phyloP scores from a whole-genome alignment of 2,329 filamentous ascomycete genomes.

The Cladorrhinum sp. region DNA sequence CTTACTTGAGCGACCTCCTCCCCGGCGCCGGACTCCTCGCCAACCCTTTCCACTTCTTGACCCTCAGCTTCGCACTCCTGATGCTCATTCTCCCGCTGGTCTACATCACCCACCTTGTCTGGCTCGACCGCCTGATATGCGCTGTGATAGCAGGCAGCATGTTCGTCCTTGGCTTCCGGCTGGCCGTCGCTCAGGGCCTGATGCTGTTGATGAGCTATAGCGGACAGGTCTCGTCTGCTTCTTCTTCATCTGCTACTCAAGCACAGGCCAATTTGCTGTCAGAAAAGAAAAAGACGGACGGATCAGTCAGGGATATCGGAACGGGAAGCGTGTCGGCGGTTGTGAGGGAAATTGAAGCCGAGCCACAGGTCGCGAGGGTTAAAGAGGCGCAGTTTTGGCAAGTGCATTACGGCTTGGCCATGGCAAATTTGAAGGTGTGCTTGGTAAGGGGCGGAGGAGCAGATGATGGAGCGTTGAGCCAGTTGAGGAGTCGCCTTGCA shows the following conservation, averaged over 20 bases:
- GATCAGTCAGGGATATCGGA: conserved; percentile 1
- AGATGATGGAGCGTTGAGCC: conserved; percentile 68
- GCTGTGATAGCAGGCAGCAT: conserved; percentile 79
- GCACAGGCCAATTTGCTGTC: conserved; percentile 31
- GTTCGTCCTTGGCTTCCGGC: conserved; percentile 79
- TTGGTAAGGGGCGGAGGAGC: conserved; percentile 52
- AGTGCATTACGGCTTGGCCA: conserved; percentile 93
- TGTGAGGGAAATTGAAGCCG: conserved; percentile 79
- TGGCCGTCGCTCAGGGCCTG: conserved; percentile 80
- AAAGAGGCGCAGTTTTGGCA: conserved; percentile 98
- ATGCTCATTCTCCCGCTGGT: conserved; percentile 74
- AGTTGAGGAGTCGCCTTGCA: conserved; percentile 71
- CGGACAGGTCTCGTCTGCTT: conserved; percentile 32
- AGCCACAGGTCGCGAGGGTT: conserved; percentile 70
- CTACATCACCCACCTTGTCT: conserved; percentile 73
- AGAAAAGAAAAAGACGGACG: conserved; percentile 11
- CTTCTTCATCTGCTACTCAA: neutral
- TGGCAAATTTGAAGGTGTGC: conserved; percentile 86
- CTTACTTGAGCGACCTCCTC: conserved; percentile 72
- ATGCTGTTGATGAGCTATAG: conserved; percentile 94
- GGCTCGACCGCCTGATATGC: conserved; percentile 80
- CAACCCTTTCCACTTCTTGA: conserved; percentile 94
- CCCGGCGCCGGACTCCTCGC: conserved; percentile 77
- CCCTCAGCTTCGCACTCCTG: conserved; percentile 77
- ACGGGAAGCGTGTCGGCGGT: conserved; percentile 63